phyloP scores from a whole-genome alignment of 129 eudicot species.

The Flaveria trinervia region DNA sequence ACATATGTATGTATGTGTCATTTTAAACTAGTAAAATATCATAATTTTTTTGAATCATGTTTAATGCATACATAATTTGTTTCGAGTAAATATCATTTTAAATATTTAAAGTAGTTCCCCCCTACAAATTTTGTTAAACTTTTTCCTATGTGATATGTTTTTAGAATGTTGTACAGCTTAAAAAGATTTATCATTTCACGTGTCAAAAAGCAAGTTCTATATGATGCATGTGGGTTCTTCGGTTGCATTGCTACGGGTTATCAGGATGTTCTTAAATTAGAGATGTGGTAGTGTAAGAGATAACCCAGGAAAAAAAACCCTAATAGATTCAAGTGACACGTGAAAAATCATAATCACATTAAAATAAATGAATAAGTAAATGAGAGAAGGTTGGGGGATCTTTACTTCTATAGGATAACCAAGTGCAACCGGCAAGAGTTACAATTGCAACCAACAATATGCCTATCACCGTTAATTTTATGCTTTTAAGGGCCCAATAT shows the following conservation, averaged over 20 bases:
- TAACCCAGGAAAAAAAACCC: too few species aligned
- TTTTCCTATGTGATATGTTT: constrained; percentile 7
- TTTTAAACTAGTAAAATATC: too few species aligned
- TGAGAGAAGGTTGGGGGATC: constrained; percentile 16
- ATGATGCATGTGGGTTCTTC: constrained; percentile 1
- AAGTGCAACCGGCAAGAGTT: constrained; percentile 11
- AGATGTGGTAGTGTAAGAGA: neutral
- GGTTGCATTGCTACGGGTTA: neutral
- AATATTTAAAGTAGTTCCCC: too few species aligned
- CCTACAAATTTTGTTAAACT: neutral
- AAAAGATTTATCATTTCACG: neutral
- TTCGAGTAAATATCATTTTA: too few species aligned
- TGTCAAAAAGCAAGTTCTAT: constrained; percentile 4
- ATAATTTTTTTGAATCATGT: too few species aligned
- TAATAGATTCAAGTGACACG: neutral
- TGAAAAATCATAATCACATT: neutral
- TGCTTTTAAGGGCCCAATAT: too few species aligned
- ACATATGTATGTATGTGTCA: too few species aligned
- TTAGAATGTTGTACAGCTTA: neutral
- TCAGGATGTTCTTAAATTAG: neutral
- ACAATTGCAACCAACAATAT: constrained; percentile 26
- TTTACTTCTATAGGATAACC: constrained; percentile 1
- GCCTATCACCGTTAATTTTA: neutral
- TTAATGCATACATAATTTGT: too few species aligned
- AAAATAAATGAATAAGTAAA: neutral